Conservation (phyloP, 306 rosid genomes). For the Prunus mume region DNA sequence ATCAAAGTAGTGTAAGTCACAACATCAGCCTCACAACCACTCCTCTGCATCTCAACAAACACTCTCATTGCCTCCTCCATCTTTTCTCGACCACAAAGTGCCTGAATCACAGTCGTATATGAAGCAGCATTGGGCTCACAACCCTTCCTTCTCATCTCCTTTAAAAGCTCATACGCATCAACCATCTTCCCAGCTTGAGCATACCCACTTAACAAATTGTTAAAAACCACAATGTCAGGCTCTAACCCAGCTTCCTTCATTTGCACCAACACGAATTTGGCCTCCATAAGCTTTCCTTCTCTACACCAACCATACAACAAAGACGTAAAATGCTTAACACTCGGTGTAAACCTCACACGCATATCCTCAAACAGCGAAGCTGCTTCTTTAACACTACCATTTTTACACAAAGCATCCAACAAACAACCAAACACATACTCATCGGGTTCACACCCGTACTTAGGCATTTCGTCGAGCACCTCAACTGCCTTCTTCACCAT, state of each 20-base stretch:
- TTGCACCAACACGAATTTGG: conserved; percentile 64
- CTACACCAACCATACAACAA: conserved; percentile 92
- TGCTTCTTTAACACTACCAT: conserved; percentile 71
- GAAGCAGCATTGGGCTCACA: conserved; percentile 66
- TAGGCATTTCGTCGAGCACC: conserved; percentile 86
- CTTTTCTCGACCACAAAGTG: conserved; percentile 60
- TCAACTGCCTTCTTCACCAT: conserved; percentile 79
- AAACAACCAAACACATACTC: conserved; percentile 80
- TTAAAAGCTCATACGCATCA: conserved; percentile 73
- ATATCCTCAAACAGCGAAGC: conserved; percentile 77
- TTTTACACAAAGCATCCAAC: conserved; percentile 86
- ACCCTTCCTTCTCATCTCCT: conserved; percentile 65
- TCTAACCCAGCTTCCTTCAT: conserved; percentile 71
- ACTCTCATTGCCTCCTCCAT: conserved; percentile 76
- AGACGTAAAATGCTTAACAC: conserved; percentile 66
- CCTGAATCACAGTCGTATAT: conserved; percentile 69
- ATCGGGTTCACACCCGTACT: conserved; percentile 76
- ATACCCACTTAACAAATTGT: conserved; percentile 68
- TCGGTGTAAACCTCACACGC: conserved; percentile 53
- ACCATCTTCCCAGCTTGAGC: conserved; percentile 69
- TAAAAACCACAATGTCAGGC: conserved; percentile 73
- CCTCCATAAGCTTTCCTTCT: conserved; percentile 81
- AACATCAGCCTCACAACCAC: conserved; percentile 63
- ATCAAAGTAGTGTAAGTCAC: conserved; percentile 72
- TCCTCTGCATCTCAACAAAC: conserved; percentile 69